phyloP scores from a whole-genome alignment of 2,329 filamentous ascomycete species.

The Pyrenochaeta sp. region DNA sequence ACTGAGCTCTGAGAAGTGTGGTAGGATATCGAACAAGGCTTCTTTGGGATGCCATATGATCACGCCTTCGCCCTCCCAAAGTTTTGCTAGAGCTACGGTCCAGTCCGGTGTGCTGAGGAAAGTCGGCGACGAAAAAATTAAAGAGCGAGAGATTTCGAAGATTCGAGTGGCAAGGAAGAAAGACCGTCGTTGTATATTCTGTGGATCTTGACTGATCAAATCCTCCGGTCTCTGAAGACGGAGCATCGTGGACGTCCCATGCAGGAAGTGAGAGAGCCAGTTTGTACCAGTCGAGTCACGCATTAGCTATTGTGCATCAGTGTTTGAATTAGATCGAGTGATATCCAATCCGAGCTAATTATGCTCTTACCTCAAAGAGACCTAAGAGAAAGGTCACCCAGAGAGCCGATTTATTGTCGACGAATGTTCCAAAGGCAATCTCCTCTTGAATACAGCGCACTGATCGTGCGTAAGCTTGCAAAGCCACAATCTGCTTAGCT shows the following conservation, averaged over 20 bases:
- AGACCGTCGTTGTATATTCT: conserved; percentile 16
- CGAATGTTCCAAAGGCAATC: conserved; percentile 18
- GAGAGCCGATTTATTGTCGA: conserved; percentile 24
- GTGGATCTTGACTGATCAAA: conserved; percentile 5
- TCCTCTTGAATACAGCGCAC: conserved; percentile 20
- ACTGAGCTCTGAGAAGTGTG: conserved; percentile 27
- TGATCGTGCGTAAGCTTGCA: conserved; percentile 30
- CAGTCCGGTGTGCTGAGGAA: conserved; percentile 31
- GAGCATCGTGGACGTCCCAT: conserved; percentile 37
- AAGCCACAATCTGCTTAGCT: conserved; percentile 3
- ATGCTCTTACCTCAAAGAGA: conserved; percentile 30
- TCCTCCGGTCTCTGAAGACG: conserved; percentile 25
- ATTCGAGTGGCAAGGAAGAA: conserved; percentile 39
- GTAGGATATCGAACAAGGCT: conserved; percentile 36
- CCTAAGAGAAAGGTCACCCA: conserved; percentile 39
- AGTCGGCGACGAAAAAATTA: conserved; percentile 33
- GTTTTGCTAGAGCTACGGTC: conserved; percentile 21
- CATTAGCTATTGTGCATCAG: conserved; percentile 30
- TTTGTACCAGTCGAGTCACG: conserved; percentile 33
- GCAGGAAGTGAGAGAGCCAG: conserved; percentile 39
- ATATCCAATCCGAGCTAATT: not conserved
- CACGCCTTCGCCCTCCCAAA: conserved; percentile 22
- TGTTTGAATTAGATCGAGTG: not conserved
- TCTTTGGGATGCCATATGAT: conserved; percentile 35
- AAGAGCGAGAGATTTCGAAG: conserved; percentile 37